Conservation (phyloP, 192 early-diverging fungal species). For the Dissophora ornata region DNA sequence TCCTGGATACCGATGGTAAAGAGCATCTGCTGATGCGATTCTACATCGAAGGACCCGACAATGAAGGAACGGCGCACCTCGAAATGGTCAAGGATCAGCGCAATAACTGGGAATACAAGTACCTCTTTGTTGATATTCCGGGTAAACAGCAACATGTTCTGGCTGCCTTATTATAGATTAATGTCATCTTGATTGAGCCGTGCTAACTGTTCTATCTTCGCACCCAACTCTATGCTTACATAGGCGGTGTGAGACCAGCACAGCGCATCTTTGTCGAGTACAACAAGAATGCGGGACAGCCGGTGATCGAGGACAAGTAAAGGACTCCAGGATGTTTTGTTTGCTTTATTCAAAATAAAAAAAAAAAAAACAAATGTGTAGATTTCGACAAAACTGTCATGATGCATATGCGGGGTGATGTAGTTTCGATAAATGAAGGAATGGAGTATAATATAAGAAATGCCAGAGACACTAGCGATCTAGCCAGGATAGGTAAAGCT, state of each 20-base stretch:
- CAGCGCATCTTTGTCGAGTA: slow-evolving; percentile 57
- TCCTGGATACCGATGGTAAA: slow-evolving; percentile 57
- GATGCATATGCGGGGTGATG: too few relatives aligned
- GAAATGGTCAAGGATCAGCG: slow-evolving; percentile 64
- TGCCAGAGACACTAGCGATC: background rate
- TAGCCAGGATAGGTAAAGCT: background rate
- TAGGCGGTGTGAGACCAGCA: slow-evolving; percentile 57
- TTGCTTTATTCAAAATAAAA: background rate
- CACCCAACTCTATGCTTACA: too few relatives aligned
- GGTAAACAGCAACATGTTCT: slow-evolving; percentile 39
- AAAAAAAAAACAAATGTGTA: background rate
- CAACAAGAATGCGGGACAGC: slow-evolving; percentile 52
- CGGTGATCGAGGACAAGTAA: slow-evolving; percentile 37
- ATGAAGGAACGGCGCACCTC: slow-evolving; percentile 59
- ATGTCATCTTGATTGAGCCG: too few relatives aligned
- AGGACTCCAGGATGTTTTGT: background rate
- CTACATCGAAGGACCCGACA: slow-evolving; percentile 64
- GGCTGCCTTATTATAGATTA: too few relatives aligned
- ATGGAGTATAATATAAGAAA: too few relatives aligned
- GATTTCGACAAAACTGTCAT: too few relatives aligned
- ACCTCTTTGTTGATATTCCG: slow-evolving; percentile 66
- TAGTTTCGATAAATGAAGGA: too few relatives aligned
- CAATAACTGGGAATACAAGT: slow-evolving; percentile 63
- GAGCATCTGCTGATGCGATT: slow-evolving; percentile 65
- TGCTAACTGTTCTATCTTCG: too few relatives aligned